Percentiles rank a stretch among this genome's conserved stretches.
These are phyloP conservation scores for Alternaria metachromatica DNA, from an alignment of 2,329 filamentous ascomycete genomes.

Conservation along the genomic window DNA sequence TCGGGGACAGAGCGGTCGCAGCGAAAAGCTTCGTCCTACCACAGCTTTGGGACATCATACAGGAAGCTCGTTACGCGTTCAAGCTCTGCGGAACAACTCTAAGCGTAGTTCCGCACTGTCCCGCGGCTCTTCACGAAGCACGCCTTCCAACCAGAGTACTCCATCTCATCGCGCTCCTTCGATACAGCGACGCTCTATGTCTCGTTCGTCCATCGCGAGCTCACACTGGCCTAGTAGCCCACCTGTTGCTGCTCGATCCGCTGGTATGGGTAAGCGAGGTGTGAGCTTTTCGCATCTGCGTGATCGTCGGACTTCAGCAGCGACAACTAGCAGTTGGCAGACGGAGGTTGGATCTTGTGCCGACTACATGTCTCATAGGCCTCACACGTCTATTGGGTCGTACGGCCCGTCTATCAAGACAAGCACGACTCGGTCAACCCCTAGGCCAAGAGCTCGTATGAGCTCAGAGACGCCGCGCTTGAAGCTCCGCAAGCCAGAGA, in stretches of 20 bases:
- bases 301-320: conserved; percentile 51
- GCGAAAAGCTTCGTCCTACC: conserved; percentile 45
- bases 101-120: conserved; percentile 43
- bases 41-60: conserved; percentile 50
- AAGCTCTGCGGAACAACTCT: conserved; percentile 46
- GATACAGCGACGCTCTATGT: conserved; percentile 33
- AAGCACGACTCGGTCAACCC: conserved; percentile 32
- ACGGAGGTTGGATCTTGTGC: conserved; percentile 34
- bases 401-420: conserved; percentile 31
- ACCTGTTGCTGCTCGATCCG: conserved; percentile 56
- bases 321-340: conserved; percentile 48
- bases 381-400: conserved; percentile 29
- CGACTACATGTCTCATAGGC: conserved; percentile 34
- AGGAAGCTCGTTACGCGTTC: conserved; percentile 52
- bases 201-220: conserved; percentile 55
- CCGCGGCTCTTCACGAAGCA: conserved; percentile 32
- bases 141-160: conserved; percentile 31
- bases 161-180: conserved; percentile 37
- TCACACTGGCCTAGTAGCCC: conserved; percentile 57
- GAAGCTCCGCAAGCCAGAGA: conserved; percentile 50
- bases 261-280: conserved; percentile 63
- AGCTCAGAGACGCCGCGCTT: conserved; percentile 34
- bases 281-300: conserved; percentile 68
- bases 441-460: conserved; percentile 33
- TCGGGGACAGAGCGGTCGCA: conserved; percentile 51